A percentile compares a stretch with the other conserved stretches of the same genome.
These are phyloP conservation scores for Ustilago shanxiensis DNA, from an alignment of 1,284 basidiomycete genomes.

Conservation along the genomic window DNA sequence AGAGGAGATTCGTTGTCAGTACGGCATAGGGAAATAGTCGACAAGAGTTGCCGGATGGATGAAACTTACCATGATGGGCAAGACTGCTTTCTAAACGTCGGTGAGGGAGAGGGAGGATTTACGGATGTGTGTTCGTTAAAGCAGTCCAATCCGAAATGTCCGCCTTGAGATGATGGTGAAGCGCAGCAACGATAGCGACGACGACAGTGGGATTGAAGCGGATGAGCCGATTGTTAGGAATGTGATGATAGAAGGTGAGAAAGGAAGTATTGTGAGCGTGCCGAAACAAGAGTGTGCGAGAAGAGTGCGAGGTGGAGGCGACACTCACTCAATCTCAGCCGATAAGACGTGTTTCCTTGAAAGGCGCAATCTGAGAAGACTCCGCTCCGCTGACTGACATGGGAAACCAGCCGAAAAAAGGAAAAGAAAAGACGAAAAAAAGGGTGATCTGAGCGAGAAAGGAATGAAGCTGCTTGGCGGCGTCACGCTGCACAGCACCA, in stretches of 20 bases:
- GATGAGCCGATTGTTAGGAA: conserved; percentile 1
- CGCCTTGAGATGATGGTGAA: conserved; percentile 19
- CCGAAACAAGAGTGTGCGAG: neutral
- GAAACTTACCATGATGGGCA: conserved; percentile 32
- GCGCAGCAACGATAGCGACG: neutral
- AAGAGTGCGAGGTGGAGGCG: neutral
- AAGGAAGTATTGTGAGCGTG: neutral
- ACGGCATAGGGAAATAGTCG: neutral
- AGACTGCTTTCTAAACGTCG: neutral
- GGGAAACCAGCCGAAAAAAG: no score
- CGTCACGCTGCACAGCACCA: neutral
- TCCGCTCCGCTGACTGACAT: no score
- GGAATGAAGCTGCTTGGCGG: neutral
- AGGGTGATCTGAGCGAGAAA: conserved; percentile 12
- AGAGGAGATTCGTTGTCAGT: conserved; percentile 12
- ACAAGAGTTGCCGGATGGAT: conserved; percentile 1
- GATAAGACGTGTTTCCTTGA: neutral
- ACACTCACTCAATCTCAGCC: neutral
- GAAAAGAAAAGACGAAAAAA: no score
- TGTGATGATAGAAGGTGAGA: neutral
- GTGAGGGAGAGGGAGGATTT: neutral
- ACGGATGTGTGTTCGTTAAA: neutral
- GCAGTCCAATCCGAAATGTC: neutral
- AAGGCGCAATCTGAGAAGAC: conserved; percentile 2
- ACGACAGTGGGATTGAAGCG: neutral